Conservation (phyloP, 805 yeast genomes). For the Kluyveromyces dobzhanskii region DNA sequence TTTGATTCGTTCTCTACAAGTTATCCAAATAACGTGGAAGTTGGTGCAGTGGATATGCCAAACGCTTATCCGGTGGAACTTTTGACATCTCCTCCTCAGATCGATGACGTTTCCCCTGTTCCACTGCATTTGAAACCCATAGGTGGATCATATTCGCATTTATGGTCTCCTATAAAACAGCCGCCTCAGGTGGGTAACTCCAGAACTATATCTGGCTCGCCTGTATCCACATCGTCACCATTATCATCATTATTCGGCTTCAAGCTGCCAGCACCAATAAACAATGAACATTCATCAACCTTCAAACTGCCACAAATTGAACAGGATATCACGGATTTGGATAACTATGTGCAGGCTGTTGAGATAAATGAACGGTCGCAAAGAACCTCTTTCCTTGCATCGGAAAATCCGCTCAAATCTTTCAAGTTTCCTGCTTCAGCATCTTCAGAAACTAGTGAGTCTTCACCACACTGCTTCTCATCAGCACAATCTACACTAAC, state of each 20-base stretch:
- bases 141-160: not conserved
- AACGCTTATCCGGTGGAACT: not conserved
- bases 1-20: slow-evolving; percentile 3
- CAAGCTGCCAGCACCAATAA: slow-evolving; percentile 21
- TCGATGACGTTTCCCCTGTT: not conserved
- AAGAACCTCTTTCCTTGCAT: not conserved
- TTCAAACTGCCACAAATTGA: slow-evolving; percentile 26
- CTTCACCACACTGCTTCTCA: too few species aligned
- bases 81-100: not conserved
- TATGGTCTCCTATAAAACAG: not conserved
- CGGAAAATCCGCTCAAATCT: not conserved
- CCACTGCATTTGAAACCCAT: not conserved
- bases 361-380: slow-evolving; percentile 19
- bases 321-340: slow-evolving; percentile 21
- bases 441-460: too few species aligned
- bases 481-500: not conserved
- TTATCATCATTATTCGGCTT: slow-evolving; percentile 25
- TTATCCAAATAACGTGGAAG: slow-evolving; percentile 1
- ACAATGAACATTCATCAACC: slow-evolving; percentile 11
- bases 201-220: slow-evolving; percentile 12
- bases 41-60: too few species aligned
- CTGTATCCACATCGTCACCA: slow-evolving; percentile 26
- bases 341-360: slow-evolving; percentile 26
- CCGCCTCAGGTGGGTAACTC: slow-evolving; percentile 2
- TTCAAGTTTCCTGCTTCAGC: slow-evolving; percentile 7